Evolutionary conservation across 257 asterid genomes (phyloP).

Genomic region (Prunella vulgaris): DNA sequence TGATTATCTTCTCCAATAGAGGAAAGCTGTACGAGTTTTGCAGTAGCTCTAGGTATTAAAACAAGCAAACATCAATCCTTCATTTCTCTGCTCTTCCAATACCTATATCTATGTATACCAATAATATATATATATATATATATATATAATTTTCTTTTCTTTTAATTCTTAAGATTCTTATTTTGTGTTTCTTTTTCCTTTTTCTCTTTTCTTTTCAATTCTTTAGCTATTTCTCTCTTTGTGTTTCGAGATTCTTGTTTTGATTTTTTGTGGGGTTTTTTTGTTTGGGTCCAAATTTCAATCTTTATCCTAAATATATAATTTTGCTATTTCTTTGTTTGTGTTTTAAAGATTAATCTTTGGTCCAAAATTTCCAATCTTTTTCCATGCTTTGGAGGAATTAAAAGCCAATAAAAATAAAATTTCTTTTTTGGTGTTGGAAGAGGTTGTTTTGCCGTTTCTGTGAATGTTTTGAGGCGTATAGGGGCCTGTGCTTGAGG

Average conservation of each 20-base stretch:
- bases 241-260: slow-evolving; percentile 1
- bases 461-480: slow-evolving; percentile 58
- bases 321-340: no score
- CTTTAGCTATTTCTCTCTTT: neutral
- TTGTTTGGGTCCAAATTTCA: slow-evolving; percentile 23
- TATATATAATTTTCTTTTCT: no score
- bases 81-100: neutral
- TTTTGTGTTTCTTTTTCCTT: neutral
- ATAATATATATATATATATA: neutral
- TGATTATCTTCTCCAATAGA: slow-evolving; percentile 98
- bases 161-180: no score
- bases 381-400: neutral
- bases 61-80: slow-evolving; percentile 21
- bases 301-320: no score
- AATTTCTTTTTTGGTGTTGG: slow-evolving; percentile 31
- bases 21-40: slow-evolving; percentile 98
- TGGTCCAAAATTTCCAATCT: neutral
- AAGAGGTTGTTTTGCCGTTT: slow-evolving; percentile 60
- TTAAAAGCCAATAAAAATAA: neutral
- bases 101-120: slow-evolving; percentile 14
- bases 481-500: slow-evolving; percentile 70
- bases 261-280: neutral
- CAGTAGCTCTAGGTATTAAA: slow-evolving; percentile 92
- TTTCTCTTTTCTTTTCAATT: no score
- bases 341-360: no score